Evolutionary conservation across 768 basidiomycete genomes (phyloP), one percentile per base, ranked within the genome.

Genomic region (Austroboletus festivus): DNA sequence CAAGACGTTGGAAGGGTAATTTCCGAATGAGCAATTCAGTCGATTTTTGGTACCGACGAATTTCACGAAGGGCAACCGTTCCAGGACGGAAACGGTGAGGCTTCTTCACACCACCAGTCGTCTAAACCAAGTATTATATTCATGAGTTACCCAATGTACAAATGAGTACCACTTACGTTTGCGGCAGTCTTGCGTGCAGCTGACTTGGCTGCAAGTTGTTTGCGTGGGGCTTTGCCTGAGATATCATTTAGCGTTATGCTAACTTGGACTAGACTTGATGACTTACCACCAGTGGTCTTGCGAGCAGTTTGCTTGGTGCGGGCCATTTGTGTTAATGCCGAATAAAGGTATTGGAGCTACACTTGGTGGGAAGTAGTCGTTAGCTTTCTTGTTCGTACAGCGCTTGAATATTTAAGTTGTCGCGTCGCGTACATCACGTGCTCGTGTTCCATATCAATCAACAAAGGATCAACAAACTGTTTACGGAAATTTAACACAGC

Each of bases 291-390:
- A 56, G 95, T 96, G 49, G 94, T 96, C 80, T 97, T 96, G 74
- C 94, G 92, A 67, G 94, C 94, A 68, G 93, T 96, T 93, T 96
- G 94, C 93, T 93, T n/a, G n/a, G n/a, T n/a, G n/a, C n/a, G n/a
- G n/a, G n/a, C n/a, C n/a, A n/a, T n/a, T n/a, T n/a, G n/a, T n/a
- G n/a, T n/a, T n/a, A n/a, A n/a, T n/a, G n/a, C n/a, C n/a, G n/a
- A n/a, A n/a, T n/a, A n/a, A n/a, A n/a, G n/a, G n/a, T n/a, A n/a
- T n/a, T n/a, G n/a, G n/a, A n/a, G n/a, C n/a, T n/a, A n/a, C n/a
- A n/a, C n/a, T n/a, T n/a, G n/a, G n/a, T n/a, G n/a, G n/a, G n/a
- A n/a, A n/a, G n/a, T n/a, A n/a, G n/a, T n/a, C n/a, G n/a, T n/a
- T n/a, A n/a, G n/a, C n/a, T n/a, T n/a, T n/a, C n/a, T n/a, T n/a